Percentiles rank a stretch among this genome's conserved stretches.
phyloP scores from a whole-genome alignment of 306 rosid genomes.

The Cotoneaster glaucophyllus region DNA sequence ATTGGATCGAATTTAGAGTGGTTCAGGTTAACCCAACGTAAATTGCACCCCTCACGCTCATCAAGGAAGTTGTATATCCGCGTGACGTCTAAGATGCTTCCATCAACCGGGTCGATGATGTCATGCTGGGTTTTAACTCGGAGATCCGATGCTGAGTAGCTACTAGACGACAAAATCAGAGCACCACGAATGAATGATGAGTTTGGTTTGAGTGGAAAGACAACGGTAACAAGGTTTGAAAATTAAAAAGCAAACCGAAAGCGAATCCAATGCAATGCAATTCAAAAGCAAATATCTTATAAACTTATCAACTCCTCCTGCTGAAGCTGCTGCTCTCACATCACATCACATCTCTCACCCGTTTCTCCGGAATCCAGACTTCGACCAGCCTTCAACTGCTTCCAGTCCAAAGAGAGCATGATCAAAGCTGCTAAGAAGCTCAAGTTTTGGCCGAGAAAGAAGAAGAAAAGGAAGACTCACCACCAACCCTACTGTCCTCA shows the following conservation, averaged over 20 bases:
- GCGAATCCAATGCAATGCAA: not conserved
- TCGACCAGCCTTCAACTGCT: no score
- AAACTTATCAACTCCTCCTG: not conserved
- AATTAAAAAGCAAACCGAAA: not conserved
- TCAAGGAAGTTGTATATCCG: no score
- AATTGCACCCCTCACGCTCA: no score
- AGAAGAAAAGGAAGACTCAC: slow-evolving; percentile 27
- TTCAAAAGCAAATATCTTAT: not conserved
- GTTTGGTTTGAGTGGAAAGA: not conserved
- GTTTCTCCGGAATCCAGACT: not conserved
- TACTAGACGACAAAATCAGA: no score
- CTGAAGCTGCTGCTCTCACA: not conserved
- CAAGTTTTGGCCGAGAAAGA: slow-evolving; percentile 55
- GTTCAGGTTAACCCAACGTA: no score
- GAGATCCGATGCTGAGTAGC: no score
- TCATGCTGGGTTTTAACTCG: no score
- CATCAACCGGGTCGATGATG: no score
- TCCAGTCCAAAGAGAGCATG: slow-evolving; percentile 11
- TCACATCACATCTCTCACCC: not conserved
- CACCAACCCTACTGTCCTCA: slow-evolving; percentile 17
- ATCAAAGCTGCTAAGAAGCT: slow-evolving; percentile 58
- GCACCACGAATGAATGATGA: no score
- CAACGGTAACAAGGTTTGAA: slow-evolving; percentile 49
- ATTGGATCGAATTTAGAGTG: no score
- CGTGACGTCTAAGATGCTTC: no score